Percentiles rank a stretch among this genome's conserved stretches.
Conservation (phyloP, 2,329 filamentous ascomycete genomes). For the Dendryphion nanum region DNA sequence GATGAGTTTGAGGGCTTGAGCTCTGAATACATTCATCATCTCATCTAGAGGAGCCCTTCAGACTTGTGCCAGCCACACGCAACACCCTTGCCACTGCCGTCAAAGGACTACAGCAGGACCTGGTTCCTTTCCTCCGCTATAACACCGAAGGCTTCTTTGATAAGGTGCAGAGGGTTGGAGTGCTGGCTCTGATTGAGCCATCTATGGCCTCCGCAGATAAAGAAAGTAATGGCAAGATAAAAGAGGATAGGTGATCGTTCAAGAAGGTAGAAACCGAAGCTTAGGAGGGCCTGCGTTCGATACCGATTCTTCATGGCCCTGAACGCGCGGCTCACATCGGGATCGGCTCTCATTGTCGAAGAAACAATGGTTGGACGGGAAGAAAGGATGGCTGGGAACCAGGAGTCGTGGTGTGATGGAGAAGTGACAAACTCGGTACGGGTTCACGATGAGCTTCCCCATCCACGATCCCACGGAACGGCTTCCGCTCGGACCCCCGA, state of each 20-base stretch:
- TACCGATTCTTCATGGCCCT: slow-evolving; percentile 1
- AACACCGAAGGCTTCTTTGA: background rate
- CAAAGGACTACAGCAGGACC: background rate
- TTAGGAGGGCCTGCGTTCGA: slow-evolving; percentile 2
- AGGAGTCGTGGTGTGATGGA: too few relatives aligned
- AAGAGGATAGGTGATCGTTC: slow-evolving; percentile 2
- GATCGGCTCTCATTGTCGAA: background rate
- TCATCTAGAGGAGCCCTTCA: too few relatives aligned
- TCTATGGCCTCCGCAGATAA: slow-evolving; percentile 1
- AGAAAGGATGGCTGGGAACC: too few relatives aligned
- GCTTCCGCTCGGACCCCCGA: background rate
- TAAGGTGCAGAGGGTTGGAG: background rate
- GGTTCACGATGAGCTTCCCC: too few relatives aligned
- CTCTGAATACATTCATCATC: too few relatives aligned
- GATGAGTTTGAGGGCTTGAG: too few relatives aligned
- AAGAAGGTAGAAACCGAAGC: slow-evolving; percentile 3
- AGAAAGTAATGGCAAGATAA: background rate
- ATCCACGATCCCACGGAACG: too few relatives aligned
- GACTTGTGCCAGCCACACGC: too few relatives aligned
- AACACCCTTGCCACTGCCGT: too few relatives aligned
- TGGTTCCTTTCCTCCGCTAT: background rate
- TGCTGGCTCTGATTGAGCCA: slow-evolving; percentile 1
- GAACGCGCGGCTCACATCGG: background rate
- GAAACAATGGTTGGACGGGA: too few relatives aligned
- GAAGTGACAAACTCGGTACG: too few relatives aligned